Evolutionary conservation across 1,284 basidiomycete species (phyloP), one percentile per base, ranked within the genome.

Genomic region (Takashimella koratensis): DNA sequence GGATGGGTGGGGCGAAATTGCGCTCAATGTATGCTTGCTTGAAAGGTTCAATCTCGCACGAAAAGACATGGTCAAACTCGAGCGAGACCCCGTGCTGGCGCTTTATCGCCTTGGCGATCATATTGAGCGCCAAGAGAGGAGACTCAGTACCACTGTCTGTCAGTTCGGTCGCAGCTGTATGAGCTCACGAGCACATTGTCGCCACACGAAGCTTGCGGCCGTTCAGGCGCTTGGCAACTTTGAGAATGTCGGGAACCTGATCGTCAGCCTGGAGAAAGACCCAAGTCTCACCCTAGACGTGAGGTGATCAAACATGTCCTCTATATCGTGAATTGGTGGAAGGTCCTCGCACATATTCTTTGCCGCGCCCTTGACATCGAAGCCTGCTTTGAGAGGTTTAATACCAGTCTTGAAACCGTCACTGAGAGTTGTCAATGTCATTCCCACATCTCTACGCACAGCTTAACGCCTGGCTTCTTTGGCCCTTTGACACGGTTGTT

Each of bases 1-100:
- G 80, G 36, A 96, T 77, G 4, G 93, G 92, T 12, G 74, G 74
- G 3, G 76, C 64, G 71, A 97, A 97, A 74, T 97, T 97, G 23
- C 94, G 83, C 73, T 97, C 94, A 58, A 97, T 97, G 73, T 97
- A 97, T 0, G 93, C 93, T 73, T 97, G 93, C 75, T 97, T 97
- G 82, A 94, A 97, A 2, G 94, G 93, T 70, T 96, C 94, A 59
- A 97, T 96, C 76, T 97, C 93, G 76, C 93, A 96, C 0, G 93
- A 96, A 75, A 97, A 97, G 49, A 96, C 90, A 74, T 97, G 94
- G 65, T 95, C 86, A 57, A 93, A 79, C 30, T 86, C 81, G 47
- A 96, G 77, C 1, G 82, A 78, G 42, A 87, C 67, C 2, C 78
- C 82, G 63, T 84, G 83, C 57, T 86, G 84, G n/a, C 85, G 83